Evolutionary conservation across 306 rosid species (phyloP), one percentile per base, ranked within the genome.

Genomic region (Rubus idaeus): DNA sequence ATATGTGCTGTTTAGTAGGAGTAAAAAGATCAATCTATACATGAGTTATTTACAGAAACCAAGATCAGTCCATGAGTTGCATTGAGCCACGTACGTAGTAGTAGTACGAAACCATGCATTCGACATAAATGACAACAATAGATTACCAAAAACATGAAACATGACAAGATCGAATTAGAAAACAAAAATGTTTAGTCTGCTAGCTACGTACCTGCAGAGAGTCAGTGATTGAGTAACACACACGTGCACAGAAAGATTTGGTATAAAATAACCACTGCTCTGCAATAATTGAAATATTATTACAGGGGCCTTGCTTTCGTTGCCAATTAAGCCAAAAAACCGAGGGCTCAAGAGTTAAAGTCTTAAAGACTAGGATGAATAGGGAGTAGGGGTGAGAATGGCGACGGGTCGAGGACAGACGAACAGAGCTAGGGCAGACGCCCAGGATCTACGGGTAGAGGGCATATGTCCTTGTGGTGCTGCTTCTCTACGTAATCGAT

Each of bases 381-480:
- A 68, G 46, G 39, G 26, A 26, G 5, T 4, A 63, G 23, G 23
- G 14, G 5, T 49, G 84, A 79, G 83, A 80, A 68, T 46, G 74
- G 83, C 71, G 75, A 81, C 64, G 78, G 58, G 41, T 8, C 60
- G 75, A 53, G 2, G 76, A n/a, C n/a, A n/a, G n/a, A 39, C 35
- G 10, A 20, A 35, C 42, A 35, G 44, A 12, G 12, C 75, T 67
- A 70, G 44, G 76, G 78, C 82, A 78, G 73, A 61, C 58, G 41
- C 69, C 85, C 85, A 81, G 83, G 78, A 80, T 88, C 87, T 85
- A 0, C 83, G 85, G 85, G 55, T 76, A n/a, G n/a, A n/a, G n/a
- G n/a, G n/a, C n/a, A 58, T 18, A 45, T 71, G 55, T 74, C 70
- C 62, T 78, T 37, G 2, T 45, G 51, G 44, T 23, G 20, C 37